Evolutionary conservation across 1,139 yeast genomes (phyloP).

Genomic region (Hansenula sp.): DNA sequence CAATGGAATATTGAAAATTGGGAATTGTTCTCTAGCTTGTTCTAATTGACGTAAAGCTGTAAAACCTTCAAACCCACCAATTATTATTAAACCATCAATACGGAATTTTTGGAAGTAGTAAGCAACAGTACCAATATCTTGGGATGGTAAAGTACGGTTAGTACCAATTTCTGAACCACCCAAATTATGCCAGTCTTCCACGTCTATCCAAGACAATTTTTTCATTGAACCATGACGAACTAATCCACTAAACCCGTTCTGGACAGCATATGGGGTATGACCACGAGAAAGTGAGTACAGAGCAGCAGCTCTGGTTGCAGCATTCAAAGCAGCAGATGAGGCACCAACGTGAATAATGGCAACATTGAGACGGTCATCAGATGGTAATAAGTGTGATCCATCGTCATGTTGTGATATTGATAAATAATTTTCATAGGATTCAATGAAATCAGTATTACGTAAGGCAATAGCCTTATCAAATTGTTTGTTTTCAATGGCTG

Average conservation of each 20-base stretch:
- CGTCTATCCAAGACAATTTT: constrained; percentile 60
- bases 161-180: constrained; percentile 88
- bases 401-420: constrained; percentile 68
- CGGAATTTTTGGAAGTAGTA: constrained; percentile 69
- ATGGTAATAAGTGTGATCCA: constrained; percentile 49
- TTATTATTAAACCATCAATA: constrained; percentile 68
- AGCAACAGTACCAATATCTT: constrained; percentile 71
- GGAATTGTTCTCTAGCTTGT: constrained; percentile 57
- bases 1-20: constrained; percentile 73
- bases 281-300: constrained; percentile 73
- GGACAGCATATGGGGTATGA: constrained; percentile 67
- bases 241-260: constrained; percentile 73
- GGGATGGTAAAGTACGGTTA: constrained; percentile 65
- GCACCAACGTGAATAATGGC: constrained; percentile 81
- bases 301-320: constrained; percentile 73
- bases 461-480: constrained; percentile 63
- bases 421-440: constrained; percentile 59
- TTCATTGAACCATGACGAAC: constrained; percentile 70
- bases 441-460: constrained; percentile 70
- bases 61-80: constrained; percentile 83
- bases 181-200: constrained; percentile 67
- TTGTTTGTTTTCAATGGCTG: constrained; percentile 53
- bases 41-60: constrained; percentile 64
- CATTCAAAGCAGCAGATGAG: constrained; percentile 78
- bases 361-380: constrained; percentile 51